Base-by-base conservation (phyloP, 1,284 basidiomycete genomes). In the Butyriboletus pseudospeciosus region DNA sequence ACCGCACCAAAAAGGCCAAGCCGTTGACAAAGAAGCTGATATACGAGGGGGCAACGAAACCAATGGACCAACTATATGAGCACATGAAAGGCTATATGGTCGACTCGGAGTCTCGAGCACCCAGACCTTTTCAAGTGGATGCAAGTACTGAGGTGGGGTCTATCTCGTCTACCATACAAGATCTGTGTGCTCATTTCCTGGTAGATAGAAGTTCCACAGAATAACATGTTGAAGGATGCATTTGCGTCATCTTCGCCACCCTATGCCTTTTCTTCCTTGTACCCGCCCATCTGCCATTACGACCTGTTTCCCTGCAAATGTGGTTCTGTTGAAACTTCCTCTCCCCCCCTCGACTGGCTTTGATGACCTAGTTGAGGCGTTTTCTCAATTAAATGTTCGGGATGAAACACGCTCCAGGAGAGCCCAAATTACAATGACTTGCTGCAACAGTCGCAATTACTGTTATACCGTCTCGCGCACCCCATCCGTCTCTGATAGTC, bases 241-340 rank as follows among this genome's bases (percentile, higher is more conserved):
- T 51, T 66, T n/a, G 1, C 7, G 3, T 49, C 50, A 7, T 16
- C 41, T 13, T 17, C 66, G 0, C 66, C 66, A 4, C 30, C 35
- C 0, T 60, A 68, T 12, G 57, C 57, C 1, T 64, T 68, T 48
- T 66, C 64, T 0, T 58, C 62, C 0, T 1, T 32, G 4, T 64
- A 64, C 36, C 66, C 63, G 4, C 53, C 60, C 0, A 41, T 0
- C 2, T 66, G 64, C 20, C 13, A 6, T 28, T 55, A 68, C 3
- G 52, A 64, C 23, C 63, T 66, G 7, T 64, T 64, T 5, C 64
- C 57, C 0, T 57, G 65, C 52, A 66, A 66, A 54, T 38, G 23
- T 2, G 36, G 55, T 2, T 7, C 41, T 4, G 4, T 25, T 26
- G 10, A 43, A 34, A 38, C n/a, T 0, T 0, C 34, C n/a, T 0